Conservation (phyloP, 2,329 filamentous ascomycete species). For the Exophiala calicioides region DNA sequence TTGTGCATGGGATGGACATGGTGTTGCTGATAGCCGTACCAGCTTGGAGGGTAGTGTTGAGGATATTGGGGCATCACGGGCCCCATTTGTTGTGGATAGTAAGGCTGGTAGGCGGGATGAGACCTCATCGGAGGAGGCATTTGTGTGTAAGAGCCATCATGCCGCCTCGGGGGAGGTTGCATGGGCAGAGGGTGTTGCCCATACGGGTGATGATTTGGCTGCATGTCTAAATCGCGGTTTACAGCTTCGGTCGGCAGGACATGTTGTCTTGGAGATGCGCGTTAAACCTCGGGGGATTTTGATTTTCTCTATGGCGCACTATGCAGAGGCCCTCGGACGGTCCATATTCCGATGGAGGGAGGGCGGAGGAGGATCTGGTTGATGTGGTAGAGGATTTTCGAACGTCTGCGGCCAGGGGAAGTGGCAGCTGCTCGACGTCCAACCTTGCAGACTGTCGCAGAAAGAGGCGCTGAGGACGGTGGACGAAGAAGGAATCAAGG, state of each 20-base stretch:
- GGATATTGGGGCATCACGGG: constrained; percentile 49
- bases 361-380: not conserved
- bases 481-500: too few relatives aligned
- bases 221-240: constrained; percentile 36
- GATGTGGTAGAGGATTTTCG: not conserved
- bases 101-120: constrained; percentile 61
- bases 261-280: constrained; percentile 17
- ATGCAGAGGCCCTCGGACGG: constrained; percentile 5
- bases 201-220: constrained; percentile 35
- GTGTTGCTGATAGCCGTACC: constrained; percentile 46
- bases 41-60: constrained; percentile 47
- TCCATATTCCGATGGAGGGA: constrained; percentile 9
- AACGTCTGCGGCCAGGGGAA: constrained; percentile 11
- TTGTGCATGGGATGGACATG: constrained; percentile 44
- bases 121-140: constrained; percentile 55
- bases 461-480: not conserved
- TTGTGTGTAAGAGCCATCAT: constrained; percentile 46
- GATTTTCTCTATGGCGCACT: constrained; percentile 8
- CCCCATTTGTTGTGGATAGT: constrained; percentile 59
- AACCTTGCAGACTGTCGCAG: not conserved
- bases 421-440: constrained; percentile 5
- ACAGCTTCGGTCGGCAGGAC: constrained; percentile 25
- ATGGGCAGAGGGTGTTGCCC: constrained; percentile 51
- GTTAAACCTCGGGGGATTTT: constrained; percentile 9
- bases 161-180: constrained; percentile 49